Percentiles rank a stretch among this genome's conserved stretches.
These are phyloP conservation scores for Globisporangium okanoganense DNA, from an alignment of 352 stramenopile genomes.

Conservation along the genomic window DNA sequence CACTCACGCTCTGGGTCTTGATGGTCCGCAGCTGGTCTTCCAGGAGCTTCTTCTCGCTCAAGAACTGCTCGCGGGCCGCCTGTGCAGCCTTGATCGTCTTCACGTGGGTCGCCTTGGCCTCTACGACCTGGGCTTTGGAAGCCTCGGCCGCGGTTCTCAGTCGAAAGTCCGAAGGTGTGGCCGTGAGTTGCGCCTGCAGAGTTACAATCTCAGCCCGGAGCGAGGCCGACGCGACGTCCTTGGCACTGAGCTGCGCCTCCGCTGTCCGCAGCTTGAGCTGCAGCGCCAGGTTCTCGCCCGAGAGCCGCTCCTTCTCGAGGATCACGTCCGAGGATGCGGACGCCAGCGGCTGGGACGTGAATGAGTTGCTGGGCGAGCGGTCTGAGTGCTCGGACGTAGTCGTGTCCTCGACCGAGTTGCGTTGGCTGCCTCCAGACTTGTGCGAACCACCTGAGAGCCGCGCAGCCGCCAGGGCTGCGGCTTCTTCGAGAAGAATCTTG, in stretches of 20 bases:
- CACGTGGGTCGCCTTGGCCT: slow-evolving; percentile 16
- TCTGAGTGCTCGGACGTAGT: slow-evolving; percentile 13
- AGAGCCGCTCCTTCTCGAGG: slow-evolving; percentile 39
- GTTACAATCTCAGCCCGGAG: slow-evolving; percentile 12
- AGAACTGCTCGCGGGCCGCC: not conserved
- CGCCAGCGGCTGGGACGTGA: slow-evolving; percentile 6
- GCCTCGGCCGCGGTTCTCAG: slow-evolving; percentile 18
- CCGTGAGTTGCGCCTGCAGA: slow-evolving; percentile 31
- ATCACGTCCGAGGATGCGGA: slow-evolving; percentile 23
- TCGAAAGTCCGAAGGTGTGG: slow-evolving; percentile 28
- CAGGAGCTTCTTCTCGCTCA: slow-evolving; percentile 1
- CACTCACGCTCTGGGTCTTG: not conserved
- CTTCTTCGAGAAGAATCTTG: slow-evolving; percentile 6
- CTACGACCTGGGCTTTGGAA: slow-evolving; percentile 20
- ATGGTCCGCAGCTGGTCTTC: slow-evolving; percentile 2
- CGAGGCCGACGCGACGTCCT: slow-evolving; percentile 29
- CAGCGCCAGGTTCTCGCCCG: slow-evolving; percentile 36
- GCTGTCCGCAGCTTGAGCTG: slow-evolving; percentile 26
- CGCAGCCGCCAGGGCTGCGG: not conserved
- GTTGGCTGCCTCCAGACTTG: slow-evolving; percentile 3
- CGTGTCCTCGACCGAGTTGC: slow-evolving; percentile 11
- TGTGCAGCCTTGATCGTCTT: slow-evolving; percentile 6
- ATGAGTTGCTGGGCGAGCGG: slow-evolving; percentile 3
- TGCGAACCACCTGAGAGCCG: slow-evolving; percentile 7
- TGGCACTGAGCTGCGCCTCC: slow-evolving; percentile 21